Percentiles rank a stretch among this genome's conserved stretches.
phyloP scores from a whole-genome alignment of 306 rosid genomes.

The Cyclanthera cordifolia region DNA sequence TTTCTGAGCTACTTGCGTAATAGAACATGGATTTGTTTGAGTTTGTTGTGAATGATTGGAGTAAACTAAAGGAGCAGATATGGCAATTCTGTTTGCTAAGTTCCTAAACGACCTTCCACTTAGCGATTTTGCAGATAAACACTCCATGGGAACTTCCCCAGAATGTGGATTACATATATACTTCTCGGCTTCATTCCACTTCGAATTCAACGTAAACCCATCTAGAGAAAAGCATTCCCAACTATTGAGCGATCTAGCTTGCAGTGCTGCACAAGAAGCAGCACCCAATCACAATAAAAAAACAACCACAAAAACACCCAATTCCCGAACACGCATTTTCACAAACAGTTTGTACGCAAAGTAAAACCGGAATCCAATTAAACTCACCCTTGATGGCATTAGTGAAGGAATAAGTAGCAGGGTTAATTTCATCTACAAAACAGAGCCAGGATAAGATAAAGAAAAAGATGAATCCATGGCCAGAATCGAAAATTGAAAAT shows the following conservation, averaged over 20 bases:
- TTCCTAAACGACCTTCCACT: constrained; percentile 73
- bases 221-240: constrained; percentile 81
- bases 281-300: constrained; percentile 9
- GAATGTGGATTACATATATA: constrained; percentile 89
- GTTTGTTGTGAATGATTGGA: constrained; percentile 30
- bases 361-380: not conserved
- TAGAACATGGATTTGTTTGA: constrained; percentile 36
- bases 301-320: not conserved
- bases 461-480: constrained; percentile 10
- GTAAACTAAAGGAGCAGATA: constrained; percentile 62
- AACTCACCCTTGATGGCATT: constrained; percentile 67
- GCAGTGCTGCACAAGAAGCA: constrained; percentile 53
- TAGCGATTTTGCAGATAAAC: constrained; percentile 83
- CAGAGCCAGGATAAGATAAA: not conserved
- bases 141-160: constrained; percentile 85
- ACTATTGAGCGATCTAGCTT: constrained; percentile 50
- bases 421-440: constrained; percentile 79
- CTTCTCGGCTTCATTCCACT: constrained; percentile 96
- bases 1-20: constrained; percentile 34
- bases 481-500: not conserved
- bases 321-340: not conserved
- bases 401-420: constrained; percentile 80
- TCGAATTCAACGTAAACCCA: constrained; percentile 81
- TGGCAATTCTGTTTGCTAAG: constrained; percentile 42
- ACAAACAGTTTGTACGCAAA: not conserved